Evolutionary conservation across 495 filamentous ascomycete genomes (phyloP), one percentile per base, ranked within the genome.

Genomic region (Penicillium lagena): DNA sequence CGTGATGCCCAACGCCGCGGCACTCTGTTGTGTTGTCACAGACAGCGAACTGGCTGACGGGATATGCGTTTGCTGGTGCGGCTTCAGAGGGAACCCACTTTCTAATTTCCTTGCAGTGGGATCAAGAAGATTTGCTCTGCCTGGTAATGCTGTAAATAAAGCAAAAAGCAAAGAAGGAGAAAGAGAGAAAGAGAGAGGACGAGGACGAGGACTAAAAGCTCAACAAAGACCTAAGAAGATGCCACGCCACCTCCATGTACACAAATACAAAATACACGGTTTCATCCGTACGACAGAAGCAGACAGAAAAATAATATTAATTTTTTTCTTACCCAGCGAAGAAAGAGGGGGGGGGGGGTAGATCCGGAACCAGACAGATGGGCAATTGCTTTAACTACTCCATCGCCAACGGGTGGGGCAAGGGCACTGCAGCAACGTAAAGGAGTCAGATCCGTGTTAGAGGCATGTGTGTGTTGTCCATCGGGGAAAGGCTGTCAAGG

Each of bases 1-100:
- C 22, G 49, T 55, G 63, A 61, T 64, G 61, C 61, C 60, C 63
- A 67, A 67, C 50, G 55, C 22, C 22, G 22, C 22, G 22, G 6
- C 22, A 22, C 22, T 22, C 2, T 22, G 22, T 22, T 22, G 22
- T 22, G 22, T 4, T 22, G 22, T 22, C 22, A 22, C 22, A 4
- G 22, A 22, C 22, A 22, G 22, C 22, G 22, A 4, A 22, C 4
- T 22, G 22, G 22, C 2, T 22, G 22, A 22, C 22, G 22, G 22
- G 22, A 22, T 22, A 22, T 22, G 22, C 22, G 22, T 22, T 22
- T 22, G 22, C 4, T 6, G 22, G 22, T 6, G 17, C 22, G n/a
- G n/a, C n/a, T n/a, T 22, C 22, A 22, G 2, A 22, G 22, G 22
- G 22, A 22, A 22, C 4, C 22, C 22, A 22, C 22, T 22, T 22